phyloP scores from a whole-genome alignment of 169 alveolate genomes.

The Babesia gibsoni region DNA sequence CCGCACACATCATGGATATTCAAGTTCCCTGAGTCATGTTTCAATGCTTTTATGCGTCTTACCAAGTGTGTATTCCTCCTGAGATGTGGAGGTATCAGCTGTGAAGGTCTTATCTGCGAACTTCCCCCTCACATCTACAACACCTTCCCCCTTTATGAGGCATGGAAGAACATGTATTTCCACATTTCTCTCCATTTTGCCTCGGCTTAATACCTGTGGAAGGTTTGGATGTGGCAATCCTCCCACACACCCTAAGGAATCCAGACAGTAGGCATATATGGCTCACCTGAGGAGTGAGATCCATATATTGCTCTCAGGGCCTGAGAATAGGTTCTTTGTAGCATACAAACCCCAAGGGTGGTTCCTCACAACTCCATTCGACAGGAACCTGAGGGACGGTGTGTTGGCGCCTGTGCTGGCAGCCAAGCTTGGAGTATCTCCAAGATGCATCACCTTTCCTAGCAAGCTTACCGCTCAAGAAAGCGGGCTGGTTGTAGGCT shows the following conservation, averaged over 20 bases:
- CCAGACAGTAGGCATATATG: conserved; percentile 6
- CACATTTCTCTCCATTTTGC: not conserved
- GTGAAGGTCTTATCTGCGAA: conserved; percentile 21
- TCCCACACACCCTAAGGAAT: conserved; percentile 1
- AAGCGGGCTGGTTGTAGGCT: conserved; percentile 54
- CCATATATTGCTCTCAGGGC: conserved; percentile 47
- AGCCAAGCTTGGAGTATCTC: conserved; percentile 41
- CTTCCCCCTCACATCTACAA: conserved; percentile 21
- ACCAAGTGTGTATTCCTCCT: not conserved
- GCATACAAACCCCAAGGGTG: conserved; percentile 63
- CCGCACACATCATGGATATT: conserved; percentile 46
- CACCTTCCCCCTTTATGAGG: conserved; percentile 43
- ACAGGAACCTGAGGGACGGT: not conserved
- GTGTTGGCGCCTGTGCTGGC: conserved; percentile 50
- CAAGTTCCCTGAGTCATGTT: not conserved
- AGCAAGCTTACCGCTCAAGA: conserved; percentile 41
- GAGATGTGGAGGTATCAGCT: not conserved
- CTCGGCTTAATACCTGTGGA: not conserved
- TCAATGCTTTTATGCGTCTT: not conserved
- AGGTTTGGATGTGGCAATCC: not conserved
- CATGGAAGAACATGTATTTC: conserved; percentile 62
- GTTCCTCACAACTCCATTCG: conserved; percentile 42
- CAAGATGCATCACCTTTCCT: conserved; percentile 40
- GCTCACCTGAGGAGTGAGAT: conserved; percentile 32
- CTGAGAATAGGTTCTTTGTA: conserved; percentile 47